Conservation (phyloP, 2,329 filamentous ascomycete genomes). For the Pseudogymnoascus sp. region DNA sequence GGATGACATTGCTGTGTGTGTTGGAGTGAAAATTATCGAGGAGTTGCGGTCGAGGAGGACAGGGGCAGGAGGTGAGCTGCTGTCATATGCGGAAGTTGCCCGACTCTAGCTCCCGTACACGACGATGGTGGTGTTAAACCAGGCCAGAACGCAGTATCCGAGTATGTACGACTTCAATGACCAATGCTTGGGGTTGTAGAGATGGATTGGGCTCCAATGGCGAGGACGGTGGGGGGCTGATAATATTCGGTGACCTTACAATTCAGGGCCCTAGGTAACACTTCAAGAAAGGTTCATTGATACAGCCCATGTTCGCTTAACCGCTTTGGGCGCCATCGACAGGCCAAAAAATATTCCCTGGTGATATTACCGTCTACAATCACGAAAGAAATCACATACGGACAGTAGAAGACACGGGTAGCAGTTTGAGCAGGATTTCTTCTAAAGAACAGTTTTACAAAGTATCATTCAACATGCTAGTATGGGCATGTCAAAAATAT, state of each 20-base stretch:
- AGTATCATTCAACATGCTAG: slow-evolving; percentile 23
- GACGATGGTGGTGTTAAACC: neutral
- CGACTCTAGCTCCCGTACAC: slow-evolving; percentile 5
- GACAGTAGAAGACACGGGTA: neutral
- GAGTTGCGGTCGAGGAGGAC: slow-evolving; percentile 4
- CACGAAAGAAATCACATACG: slow-evolving; percentile 5
- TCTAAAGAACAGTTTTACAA: slow-evolving; percentile 29
- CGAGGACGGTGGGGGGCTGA: neutral
- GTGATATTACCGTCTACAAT: slow-evolving; percentile 3
- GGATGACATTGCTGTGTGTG: slow-evolving; percentile 34
- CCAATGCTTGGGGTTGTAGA: slow-evolving; percentile 6
- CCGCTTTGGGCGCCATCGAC: neutral
- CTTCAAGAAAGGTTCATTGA: slow-evolving; percentile 6
- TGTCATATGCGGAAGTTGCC: slow-evolving; percentile 5
- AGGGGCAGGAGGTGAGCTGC: slow-evolving; percentile 2
- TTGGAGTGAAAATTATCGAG: slow-evolving; percentile 9
- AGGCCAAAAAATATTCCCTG: slow-evolving; percentile 1
- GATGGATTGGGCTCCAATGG: neutral
- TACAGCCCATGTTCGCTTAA: slow-evolving; percentile 4
- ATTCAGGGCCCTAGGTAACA: slow-evolving; percentile 2
- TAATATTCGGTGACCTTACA: slow-evolving; percentile 9
- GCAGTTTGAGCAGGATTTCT: slow-evolving; percentile 23
- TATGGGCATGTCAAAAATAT: slow-evolving; percentile 23
- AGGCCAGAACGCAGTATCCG: neutral
- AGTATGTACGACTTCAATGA: neutral